These are phyloP conservation scores for Kingdonia uniflora DNA, from an alignment of 164 flowering plant species.

Conservation along the genomic window DNA sequence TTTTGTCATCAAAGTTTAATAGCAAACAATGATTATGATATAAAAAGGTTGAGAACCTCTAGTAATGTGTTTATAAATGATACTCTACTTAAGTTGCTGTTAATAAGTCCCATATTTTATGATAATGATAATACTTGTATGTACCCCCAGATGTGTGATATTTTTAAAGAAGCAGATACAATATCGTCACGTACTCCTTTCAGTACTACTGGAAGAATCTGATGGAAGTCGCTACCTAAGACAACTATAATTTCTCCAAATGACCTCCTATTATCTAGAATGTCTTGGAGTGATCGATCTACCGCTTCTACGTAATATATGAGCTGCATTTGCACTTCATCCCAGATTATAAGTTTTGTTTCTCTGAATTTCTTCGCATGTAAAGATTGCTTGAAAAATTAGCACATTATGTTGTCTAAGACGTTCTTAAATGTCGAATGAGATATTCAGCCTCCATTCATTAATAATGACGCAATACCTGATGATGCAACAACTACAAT, in stretches of 20 bases:
- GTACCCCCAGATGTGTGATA: not conserved
- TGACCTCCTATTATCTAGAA: no score
- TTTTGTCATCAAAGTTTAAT: not conserved
- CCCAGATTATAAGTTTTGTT: not conserved
- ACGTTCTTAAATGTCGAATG: not conserved
- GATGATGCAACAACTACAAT: not conserved
- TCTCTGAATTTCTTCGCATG: not conserved
- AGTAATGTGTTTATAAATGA: not conserved
- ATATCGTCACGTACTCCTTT: no score
- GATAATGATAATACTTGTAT: not conserved
- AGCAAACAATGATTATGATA: not conserved
- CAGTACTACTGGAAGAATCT: no score
- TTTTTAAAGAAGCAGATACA: not conserved
- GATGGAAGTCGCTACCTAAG: no score
- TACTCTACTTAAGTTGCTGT: not conserved
- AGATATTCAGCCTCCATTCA: no score
- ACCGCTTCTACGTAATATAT: not conserved
- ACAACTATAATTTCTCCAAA: not conserved
- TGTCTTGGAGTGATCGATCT: no score
- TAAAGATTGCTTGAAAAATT: not conserved
- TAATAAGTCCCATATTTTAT: not conserved
- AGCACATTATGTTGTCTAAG: not conserved
- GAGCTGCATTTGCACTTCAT: not conserved
- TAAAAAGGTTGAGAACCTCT: not conserved
- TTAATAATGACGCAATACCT: no score